Conservation (phyloP, 2,329 filamentous ascomycete species). For the Arachnopeziza araneosa region DNA sequence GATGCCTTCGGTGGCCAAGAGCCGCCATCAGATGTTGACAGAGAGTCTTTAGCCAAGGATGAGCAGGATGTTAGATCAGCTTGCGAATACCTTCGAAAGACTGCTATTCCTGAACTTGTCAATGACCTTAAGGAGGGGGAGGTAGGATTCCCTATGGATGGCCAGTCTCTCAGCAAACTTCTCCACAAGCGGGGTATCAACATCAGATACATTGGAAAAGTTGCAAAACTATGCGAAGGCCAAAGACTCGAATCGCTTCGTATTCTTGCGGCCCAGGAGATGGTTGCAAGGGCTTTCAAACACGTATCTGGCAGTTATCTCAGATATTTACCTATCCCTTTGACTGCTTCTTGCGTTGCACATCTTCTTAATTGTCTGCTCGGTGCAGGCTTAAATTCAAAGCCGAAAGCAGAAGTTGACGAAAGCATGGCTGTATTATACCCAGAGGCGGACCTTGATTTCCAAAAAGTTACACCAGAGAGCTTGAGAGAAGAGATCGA, state of each 20-base stretch:
- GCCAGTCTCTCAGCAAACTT: conserved; percentile 79
- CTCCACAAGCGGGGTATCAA: conserved; percentile 98
- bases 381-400: conserved; percentile 68
- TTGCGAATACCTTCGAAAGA: conserved; percentile 69
- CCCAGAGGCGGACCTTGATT: conserved; percentile 73
- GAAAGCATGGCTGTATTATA: conserved; percentile 69
- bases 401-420: conserved; percentile 74
- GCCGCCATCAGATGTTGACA: conserved; percentile 87
- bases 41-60: conserved; percentile 73
- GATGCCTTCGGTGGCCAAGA: conserved; percentile 92
- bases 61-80: conserved; percentile 84
- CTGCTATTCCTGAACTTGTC: conserved; percentile 78
- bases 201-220: conserved; percentile 85
- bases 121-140: conserved; percentile 87
- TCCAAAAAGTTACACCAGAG: conserved; percentile 72
- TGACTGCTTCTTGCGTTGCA: conserved; percentile 72
- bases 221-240: conserved; percentile 66
- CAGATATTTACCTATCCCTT: conserved; percentile 69
- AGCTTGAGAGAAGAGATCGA: conserved; percentile 64
- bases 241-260: conserved; percentile 71
- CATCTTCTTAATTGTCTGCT: conserved; percentile 94
- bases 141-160: conserved; percentile 97
- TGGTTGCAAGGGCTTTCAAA: conserved; percentile 94
- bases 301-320: conserved; percentile 78
- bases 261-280: conserved; percentile 78